These are phyloP conservation scores for Plectranthus barbatus DNA, from an alignment of 257 asterid genomes.

Conservation along the genomic window DNA sequence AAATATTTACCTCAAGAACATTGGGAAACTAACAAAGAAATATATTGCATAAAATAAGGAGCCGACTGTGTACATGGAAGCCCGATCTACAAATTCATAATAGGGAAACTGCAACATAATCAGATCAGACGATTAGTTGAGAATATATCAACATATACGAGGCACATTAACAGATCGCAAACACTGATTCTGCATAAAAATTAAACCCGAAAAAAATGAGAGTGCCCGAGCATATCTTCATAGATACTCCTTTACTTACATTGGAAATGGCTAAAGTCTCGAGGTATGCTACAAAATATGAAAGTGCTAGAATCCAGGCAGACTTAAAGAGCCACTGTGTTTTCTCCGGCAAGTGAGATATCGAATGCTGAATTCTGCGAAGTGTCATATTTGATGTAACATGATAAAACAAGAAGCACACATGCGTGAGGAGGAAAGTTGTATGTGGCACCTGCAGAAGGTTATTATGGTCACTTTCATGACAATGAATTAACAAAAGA, in stretches of 20 bases:
- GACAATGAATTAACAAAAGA: not conserved
- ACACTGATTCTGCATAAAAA: not conserved
- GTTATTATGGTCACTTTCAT: not conserved
- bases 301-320: slow-evolving; percentile 70
- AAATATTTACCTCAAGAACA: slow-evolving; percentile 68
- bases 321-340: slow-evolving; percentile 60
- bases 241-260: slow-evolving; percentile 36
- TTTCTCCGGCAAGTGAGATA: slow-evolving; percentile 61
- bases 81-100: slow-evolving; percentile 82
- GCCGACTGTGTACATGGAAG: slow-evolving; percentile 90
- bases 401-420: slow-evolving; percentile 93
- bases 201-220: slow-evolving; percentile 16
- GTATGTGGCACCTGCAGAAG: slow-evolving; percentile 84
- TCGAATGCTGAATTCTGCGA: slow-evolving; percentile 62
- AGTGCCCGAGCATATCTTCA: not conserved
- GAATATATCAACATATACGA: not conserved
- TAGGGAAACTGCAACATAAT: slow-evolving; percentile 78
- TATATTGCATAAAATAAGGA: slow-evolving; percentile 84
- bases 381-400: slow-evolving; percentile 80
- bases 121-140: slow-evolving; percentile 9
- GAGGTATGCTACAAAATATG: slow-evolving; percentile 78
- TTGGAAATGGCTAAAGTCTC: slow-evolving; percentile 88
- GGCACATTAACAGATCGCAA: not conserved
- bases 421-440: slow-evolving; percentile 88
- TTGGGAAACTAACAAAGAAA: slow-evolving; percentile 91